Evolutionary conservation across 495 filamentous ascomycete genomes (phyloP).

Genomic region (Aspergillus baeticus): DNA sequence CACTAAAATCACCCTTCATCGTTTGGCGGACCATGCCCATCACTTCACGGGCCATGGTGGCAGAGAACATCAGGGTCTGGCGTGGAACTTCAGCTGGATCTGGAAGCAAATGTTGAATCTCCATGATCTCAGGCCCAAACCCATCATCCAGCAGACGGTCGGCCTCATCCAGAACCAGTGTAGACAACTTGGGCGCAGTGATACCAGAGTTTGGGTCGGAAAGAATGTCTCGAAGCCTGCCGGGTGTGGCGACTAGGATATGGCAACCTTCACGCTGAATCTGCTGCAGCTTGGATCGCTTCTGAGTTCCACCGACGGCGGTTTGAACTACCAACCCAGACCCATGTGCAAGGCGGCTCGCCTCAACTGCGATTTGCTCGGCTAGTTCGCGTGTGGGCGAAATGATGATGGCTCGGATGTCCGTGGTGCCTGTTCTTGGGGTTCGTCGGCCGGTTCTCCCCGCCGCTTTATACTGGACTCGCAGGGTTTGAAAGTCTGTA

Average conservation of each 20-base stretch:
- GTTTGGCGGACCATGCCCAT: slow-evolving; percentile 69
- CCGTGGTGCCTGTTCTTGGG: slow-evolving; percentile 44
- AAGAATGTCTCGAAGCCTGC: slow-evolving; percentile 82
- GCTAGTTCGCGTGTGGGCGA: slow-evolving; percentile 95
- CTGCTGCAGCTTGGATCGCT: slow-evolving; percentile 55
- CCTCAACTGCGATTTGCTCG: slow-evolving; percentile 88
- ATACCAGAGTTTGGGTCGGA: slow-evolving; percentile 65
- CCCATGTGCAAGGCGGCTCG: slow-evolving; percentile 60
- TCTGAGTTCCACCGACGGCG: slow-evolving; percentile 87
- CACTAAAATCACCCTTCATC: slow-evolving; percentile 73
- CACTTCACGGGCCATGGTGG: slow-evolving; percentile 83
- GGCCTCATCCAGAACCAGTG: slow-evolving; percentile 92
- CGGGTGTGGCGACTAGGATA: slow-evolving; percentile 86
- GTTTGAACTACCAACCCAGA: slow-evolving; percentile 77
- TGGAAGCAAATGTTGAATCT: slow-evolving; percentile 69
- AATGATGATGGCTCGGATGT: slow-evolving; percentile 87
- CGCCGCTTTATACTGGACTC: too few relatives aligned
- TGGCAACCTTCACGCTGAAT: slow-evolving; percentile 80
- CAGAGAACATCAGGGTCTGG: slow-evolving; percentile 92
- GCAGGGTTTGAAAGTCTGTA: slow-evolving; percentile 44
- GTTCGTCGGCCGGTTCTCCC: too few relatives aligned
- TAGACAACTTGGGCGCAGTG: slow-evolving; percentile 67
- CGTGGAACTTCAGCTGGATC: slow-evolving; percentile 57
- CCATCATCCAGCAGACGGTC: slow-evolving; percentile 90
- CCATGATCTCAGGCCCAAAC: slow-evolving; percentile 73